Conservation (phyloP, 495 filamentous ascomycete genomes). For the Annulohypoxylon maeteangense region DNA sequence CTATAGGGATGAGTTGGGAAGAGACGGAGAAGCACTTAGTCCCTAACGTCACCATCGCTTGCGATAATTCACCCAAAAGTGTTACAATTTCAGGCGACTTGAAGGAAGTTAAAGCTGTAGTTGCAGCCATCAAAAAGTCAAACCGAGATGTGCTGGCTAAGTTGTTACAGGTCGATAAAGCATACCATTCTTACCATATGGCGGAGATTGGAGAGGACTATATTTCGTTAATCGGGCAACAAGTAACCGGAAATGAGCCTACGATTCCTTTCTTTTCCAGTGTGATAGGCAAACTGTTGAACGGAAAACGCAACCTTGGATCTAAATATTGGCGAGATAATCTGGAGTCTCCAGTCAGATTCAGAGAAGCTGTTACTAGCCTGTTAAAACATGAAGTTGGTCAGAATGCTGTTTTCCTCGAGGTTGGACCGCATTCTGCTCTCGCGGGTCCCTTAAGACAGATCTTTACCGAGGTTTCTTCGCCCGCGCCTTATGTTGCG, state of each 20-base stretch:
- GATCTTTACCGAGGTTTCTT: conserved; percentile 50
- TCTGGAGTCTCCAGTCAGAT: conserved; percentile 46
- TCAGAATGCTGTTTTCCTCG: conserved; percentile 53
- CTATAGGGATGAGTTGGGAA: conserved; percentile 48
- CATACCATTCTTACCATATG: conserved; percentile 61
- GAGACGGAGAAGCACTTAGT: conserved; percentile 40
- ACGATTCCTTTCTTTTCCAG: conserved; percentile 46
- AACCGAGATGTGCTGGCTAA: conserved; percentile 34
- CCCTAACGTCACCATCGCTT: conserved; percentile 49
- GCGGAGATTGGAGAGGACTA: conserved; percentile 37
- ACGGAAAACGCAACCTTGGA: conserved; percentile 15
- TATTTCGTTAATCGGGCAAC: conserved; percentile 28
- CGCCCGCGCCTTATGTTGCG: conserved; percentile 44
- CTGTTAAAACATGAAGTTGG: conserved; percentile 27
- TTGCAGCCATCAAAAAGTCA: conserved; percentile 28
- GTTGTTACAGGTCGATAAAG: conserved; percentile 52
- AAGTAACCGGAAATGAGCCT: conserved; percentile 26
- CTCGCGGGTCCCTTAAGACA: conserved; percentile 62
- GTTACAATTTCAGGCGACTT: conserved; percentile 53
- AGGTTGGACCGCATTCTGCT: conserved; percentile 67
- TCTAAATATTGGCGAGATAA: conserved; percentile 46
- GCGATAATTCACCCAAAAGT: conserved; percentile 53
- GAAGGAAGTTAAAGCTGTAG: conserved; percentile 31
- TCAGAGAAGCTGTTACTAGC: conserved; percentile 42
- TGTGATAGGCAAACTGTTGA: conserved; percentile 42